Evolutionary conservation across 2,329 filamentous ascomycete species (phyloP).

Genomic region (Diplodia corticola): DNA sequence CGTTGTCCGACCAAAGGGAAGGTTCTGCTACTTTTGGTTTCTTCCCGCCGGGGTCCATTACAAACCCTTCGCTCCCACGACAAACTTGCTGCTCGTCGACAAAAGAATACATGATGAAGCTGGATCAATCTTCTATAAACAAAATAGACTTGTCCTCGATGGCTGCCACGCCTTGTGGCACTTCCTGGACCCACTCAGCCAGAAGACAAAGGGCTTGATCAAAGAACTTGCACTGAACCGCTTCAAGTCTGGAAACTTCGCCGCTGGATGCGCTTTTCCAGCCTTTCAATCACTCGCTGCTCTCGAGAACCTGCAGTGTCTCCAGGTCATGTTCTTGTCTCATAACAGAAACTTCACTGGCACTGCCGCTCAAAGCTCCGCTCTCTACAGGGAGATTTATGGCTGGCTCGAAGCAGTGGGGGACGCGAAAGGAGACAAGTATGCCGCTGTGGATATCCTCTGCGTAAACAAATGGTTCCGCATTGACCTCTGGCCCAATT

Average conservation of each 20-base stretch:
- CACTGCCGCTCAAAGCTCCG: no score
- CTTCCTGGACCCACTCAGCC: neutral
- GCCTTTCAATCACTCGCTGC: neutral
- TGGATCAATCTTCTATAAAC: neutral
- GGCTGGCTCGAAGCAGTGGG: neutral
- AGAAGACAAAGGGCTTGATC: neutral
- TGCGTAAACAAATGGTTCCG: neutral
- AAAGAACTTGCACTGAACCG: neutral
- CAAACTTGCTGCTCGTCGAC: neutral
- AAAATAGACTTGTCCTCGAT: neutral
- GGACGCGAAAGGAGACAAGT: neutral
- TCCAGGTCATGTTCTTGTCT: neutral
- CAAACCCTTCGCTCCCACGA: no score
- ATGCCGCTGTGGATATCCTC: neutral
- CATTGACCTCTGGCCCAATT: no score
- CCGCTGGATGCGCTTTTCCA: neutral
- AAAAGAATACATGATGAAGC: neutral
- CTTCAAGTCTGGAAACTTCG: neutral
- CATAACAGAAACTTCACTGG: neutral
- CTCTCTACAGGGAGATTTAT: neutral
- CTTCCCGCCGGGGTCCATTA: no score
- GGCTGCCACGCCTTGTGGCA: neutral
- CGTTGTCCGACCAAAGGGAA: neutral
- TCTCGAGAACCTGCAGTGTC: neutral
- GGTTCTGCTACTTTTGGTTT: no score